These are phyloP conservation scores for Elongisporangium anandrum DNA, from an alignment of 352 stramenopile genomes.

Conservation along the genomic window DNA sequence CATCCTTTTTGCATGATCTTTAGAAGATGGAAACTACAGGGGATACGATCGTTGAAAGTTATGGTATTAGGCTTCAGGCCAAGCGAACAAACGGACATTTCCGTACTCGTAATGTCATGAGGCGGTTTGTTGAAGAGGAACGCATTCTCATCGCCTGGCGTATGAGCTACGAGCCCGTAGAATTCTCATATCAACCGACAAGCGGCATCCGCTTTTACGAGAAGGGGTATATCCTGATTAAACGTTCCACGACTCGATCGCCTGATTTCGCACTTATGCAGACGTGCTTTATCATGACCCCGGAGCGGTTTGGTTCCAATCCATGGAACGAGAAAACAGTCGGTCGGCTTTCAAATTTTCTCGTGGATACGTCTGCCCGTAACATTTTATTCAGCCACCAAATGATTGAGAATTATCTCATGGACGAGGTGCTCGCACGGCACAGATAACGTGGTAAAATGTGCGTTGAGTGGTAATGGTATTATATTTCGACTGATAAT, in stretches of 20 bases:
- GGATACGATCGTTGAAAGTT: constrained; percentile 58
- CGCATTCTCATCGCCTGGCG: constrained; percentile 59
- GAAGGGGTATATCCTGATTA: constrained; percentile 56
- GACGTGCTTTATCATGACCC: constrained; percentile 49
- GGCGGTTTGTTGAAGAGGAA: constrained; percentile 50
- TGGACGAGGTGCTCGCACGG: constrained; percentile 6
- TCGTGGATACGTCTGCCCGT: constrained; percentile 13
- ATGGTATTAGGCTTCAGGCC: constrained; percentile 46
- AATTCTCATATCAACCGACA: constrained; percentile 43
- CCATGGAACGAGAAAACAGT: constrained; percentile 4
- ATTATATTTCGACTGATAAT: too few species aligned
- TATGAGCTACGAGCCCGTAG: constrained; percentile 48
- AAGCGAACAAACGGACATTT: constrained; percentile 44
- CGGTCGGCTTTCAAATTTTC: constrained; percentile 32
- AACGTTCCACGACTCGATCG: constrained; percentile 19
- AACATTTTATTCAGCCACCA: constrained; percentile 31
- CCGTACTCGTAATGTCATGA: constrained; percentile 50
- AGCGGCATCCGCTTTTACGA: constrained; percentile 53
- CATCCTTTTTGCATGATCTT: background rate
- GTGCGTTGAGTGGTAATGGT: too few species aligned
- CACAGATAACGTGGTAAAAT: background rate
- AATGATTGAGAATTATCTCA: constrained; percentile 36
- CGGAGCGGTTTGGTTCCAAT: constrained; percentile 6
- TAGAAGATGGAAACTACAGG: constrained; percentile 19
- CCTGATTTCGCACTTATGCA: constrained; percentile 24